Evolutionary conservation across 768 basidiomycete species (phyloP), one percentile per base, ranked within the genome.

Genomic region (Cantharellus anzutake): DNA sequence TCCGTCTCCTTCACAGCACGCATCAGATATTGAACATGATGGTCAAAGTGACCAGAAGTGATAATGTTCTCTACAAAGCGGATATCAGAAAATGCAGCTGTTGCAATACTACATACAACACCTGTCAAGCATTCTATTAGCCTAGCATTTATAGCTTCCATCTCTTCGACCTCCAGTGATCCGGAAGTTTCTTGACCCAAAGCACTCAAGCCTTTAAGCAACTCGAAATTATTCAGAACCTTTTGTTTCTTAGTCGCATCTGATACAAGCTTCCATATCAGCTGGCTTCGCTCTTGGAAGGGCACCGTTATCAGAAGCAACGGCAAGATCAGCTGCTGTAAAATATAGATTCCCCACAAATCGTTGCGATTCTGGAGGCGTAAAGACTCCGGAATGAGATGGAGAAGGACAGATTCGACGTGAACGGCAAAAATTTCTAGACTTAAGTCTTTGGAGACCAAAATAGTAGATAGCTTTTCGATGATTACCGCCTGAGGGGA

Each of bases 271-370:
- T 38, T 44, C 60, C 2, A 91, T 67, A n/a, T 77, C 69, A 59
- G 20, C 20, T 29, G 20, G 20, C 20, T 29, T 29, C 20, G 20
- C 20, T 29, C 20, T 29, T 29, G 20, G 20, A 29, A 29, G 20
- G 20, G 20, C 20, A 29, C 88, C 4, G 86, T 83, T 64, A 79
- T 83, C 14, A 93, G 68, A 51, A 93, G 70, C 66, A 80, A 79
- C 0, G 89, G 84, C 66, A 89, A 85, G 59, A 93, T 69, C 0
- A 82, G 67, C 40, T 72, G 70, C 50, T 56, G 42, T 57, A 62
- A 48, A 42, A 56, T 42, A 58, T 35, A 41, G 37, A 16, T 42
- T 41, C 34, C 56, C 52, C 35, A 11, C 14, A 14, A 14, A 11
- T 14, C 11, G 34, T 55, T 14, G 14, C 52, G 34, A 55, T 55